Evolutionary conservation across 2,329 filamentous ascomycete species (phyloP), one percentile per base, ranked within the genome.

Genomic region (Blastomyces percursus): DNA sequence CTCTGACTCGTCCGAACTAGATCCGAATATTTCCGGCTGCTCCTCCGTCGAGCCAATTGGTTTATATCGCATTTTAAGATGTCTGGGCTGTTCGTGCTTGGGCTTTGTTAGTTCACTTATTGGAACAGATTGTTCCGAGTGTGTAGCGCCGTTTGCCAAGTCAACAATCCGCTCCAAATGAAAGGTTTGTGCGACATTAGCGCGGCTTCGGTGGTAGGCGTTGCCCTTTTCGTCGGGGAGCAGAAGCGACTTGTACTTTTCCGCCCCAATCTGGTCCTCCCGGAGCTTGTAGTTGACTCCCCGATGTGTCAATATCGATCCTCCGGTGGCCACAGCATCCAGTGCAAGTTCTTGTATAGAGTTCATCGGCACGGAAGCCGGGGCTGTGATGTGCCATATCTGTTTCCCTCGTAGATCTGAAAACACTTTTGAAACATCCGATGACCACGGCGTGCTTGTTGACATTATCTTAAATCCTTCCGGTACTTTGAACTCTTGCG

Each of bases 331-430:
- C 30, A 76, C 73, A 56, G 74, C 74, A 52, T 75, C 70, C 52
- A 78, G 69, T 16, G 78, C 74, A 52, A 80, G 70, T 62, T 79
- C 73, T 64, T 79, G 76, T 60, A 81, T 71, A 57, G 76, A 73
- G 8, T 74, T 74, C 42, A 81, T 65, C 21, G 78, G 75, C 21
- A 81, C 71, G 56, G 70, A 75, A 3, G 75, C 70, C 1, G 79
- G 79, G 0, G 77, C 77, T 21, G 76, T 77, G 62, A 81, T 78
- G 65, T 81, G 77, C 71, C 78, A 78, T 58, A 81, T 67, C 68
- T 80, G 75, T 67, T 80, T 81, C 60, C 74, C 75, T 59, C 68
- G 68, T 59, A 78, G 70, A 59, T 77, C 69, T 46, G 75, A 74
- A 50, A 77, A 71, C 30, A 73, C 61, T 30, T 75, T 72, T 55